Percentiles rank a stretch among this genome's conserved stretches.
phyloP scores from a whole-genome alignment of 1,139 yeast species.

The Zygoascus hellenicus region DNA sequence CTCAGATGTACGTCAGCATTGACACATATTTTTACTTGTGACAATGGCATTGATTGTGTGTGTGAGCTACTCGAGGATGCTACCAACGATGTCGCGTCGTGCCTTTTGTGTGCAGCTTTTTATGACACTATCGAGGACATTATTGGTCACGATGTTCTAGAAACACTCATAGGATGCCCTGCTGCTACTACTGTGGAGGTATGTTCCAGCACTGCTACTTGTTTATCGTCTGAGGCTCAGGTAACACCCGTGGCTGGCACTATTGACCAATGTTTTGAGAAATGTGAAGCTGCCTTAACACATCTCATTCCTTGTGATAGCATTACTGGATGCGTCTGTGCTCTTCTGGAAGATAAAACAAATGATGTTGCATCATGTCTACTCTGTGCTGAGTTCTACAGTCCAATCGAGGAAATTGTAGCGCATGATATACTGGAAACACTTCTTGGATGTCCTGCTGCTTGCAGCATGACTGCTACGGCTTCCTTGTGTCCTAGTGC shows the following conservation, averaged over 20 bases:
- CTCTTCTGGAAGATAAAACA: conserved; percentile 4
- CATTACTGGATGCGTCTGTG: conserved; percentile 4
- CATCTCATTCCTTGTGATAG: conserved; percentile 1
- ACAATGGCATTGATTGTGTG: conserved; percentile 13
- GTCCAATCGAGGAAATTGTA: neutral
- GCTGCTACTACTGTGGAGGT: neutral
- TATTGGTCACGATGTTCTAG: neutral
- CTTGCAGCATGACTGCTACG: neutral
- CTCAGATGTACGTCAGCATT: conserved; percentile 13
- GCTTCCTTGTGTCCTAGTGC: neutral
- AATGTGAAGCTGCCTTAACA: neutral
- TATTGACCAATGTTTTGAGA: neutral
- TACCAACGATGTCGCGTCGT: conserved; percentile 12
- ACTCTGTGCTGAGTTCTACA: conserved; percentile 2
- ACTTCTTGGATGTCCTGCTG: conserved; percentile 6
- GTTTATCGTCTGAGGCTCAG: neutral
- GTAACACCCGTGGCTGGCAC: neutral
- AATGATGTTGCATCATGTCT: conserved; percentile 6
- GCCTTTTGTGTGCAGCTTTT: conserved; percentile 15
- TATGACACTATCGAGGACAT: conserved; percentile 5
- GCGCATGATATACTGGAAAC: neutral
- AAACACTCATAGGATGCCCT: neutral
- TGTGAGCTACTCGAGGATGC: conserved; percentile 15
- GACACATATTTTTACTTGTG: conserved; percentile 10
- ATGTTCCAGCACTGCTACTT: neutral